These are phyloP conservation scores for Sporothrix dimorphospora DNA, from an alignment of 2,329 filamentous ascomycete genomes.

Conservation along the genomic window DNA sequence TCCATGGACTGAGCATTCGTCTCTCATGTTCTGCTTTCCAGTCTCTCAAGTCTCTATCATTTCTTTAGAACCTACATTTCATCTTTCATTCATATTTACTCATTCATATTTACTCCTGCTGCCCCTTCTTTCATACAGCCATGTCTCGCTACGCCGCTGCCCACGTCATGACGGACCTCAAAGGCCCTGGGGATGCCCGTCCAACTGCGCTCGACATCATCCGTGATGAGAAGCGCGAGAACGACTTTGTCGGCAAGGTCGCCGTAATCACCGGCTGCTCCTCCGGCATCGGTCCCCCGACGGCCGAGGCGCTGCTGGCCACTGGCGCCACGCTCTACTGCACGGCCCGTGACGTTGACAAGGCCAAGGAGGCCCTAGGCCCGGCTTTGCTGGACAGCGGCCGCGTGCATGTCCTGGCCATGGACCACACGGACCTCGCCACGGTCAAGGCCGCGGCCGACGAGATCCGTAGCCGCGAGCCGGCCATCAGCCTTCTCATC, in stretches of 20 bases:
- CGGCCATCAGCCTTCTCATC: constrained; percentile 42
- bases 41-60: background rate
- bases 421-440: constrained; percentile 39
- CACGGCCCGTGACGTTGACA: constrained; percentile 47
- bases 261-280: constrained; percentile 47
- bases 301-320: constrained; percentile 45
- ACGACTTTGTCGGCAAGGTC: constrained; percentile 43
- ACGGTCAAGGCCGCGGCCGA: constrained; percentile 42
- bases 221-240: constrained; percentile 42
- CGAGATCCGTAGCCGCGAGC: constrained; percentile 37
- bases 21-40: background rate
- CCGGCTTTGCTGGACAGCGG: constrained; percentile 36
- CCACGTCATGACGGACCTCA: constrained; percentile 30
- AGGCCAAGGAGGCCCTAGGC: constrained; percentile 42
- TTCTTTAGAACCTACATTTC: background rate
- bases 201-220: constrained; percentile 45
- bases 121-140: background rate
- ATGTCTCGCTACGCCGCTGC: constrained; percentile 35
- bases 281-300: constrained; percentile 47
- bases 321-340: constrained; percentile 50
- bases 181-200: constrained; percentile 43
- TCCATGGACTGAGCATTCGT: background rate
- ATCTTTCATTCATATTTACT: background rate
- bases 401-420: constrained; percentile 42
- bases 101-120: background rate